Percentiles rank a stretch among this genome's conserved stretches.
These are phyloP conservation scores for Monilinia fructicola DNA, from an alignment of 2,329 filamentous ascomycete species.

Conservation along the genomic window DNA sequence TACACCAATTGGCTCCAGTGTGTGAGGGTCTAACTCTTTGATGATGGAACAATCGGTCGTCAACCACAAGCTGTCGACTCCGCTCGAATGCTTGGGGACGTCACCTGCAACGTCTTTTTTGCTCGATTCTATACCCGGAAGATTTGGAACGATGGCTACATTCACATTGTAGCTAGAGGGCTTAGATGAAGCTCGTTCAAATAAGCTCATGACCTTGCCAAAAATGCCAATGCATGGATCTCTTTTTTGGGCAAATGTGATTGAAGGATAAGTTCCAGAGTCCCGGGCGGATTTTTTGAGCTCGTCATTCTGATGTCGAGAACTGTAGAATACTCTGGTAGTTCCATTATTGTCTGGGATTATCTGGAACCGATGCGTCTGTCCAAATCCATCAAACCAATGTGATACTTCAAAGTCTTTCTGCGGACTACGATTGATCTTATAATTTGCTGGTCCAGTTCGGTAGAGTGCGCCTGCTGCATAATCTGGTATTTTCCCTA, in stretches of 20 bases:
- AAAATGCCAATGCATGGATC: background rate
- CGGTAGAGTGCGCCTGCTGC: constrained; percentile 71
- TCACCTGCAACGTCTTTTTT: too few species aligned
- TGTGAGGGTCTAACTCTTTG: too few species aligned
- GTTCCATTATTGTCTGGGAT: background rate
- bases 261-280: background rate
- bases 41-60: background rate
- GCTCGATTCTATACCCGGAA: too few species aligned
- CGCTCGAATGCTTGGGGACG: too few species aligned
- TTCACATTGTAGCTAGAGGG: too few species aligned
- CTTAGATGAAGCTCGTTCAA: too few species aligned
- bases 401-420: constrained; percentile 45
- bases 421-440: constrained; percentile 35
- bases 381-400: constrained; percentile 61
- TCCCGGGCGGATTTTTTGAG: background rate
- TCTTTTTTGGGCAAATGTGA: constrained; percentile 13
- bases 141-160: too few species aligned
- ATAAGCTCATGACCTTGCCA: too few species aligned
- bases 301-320: background rate
- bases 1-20: too few species aligned
- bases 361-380: constrained; percentile 67
- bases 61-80: background rate
- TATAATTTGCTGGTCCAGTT: constrained; percentile 67
- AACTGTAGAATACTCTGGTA: constrained; percentile 3
- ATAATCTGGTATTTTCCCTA: constrained; percentile 68